These are phyloP conservation scores for Vicia villosa DNA, from an alignment of 306 rosid species.

Conservation along the genomic window DNA sequence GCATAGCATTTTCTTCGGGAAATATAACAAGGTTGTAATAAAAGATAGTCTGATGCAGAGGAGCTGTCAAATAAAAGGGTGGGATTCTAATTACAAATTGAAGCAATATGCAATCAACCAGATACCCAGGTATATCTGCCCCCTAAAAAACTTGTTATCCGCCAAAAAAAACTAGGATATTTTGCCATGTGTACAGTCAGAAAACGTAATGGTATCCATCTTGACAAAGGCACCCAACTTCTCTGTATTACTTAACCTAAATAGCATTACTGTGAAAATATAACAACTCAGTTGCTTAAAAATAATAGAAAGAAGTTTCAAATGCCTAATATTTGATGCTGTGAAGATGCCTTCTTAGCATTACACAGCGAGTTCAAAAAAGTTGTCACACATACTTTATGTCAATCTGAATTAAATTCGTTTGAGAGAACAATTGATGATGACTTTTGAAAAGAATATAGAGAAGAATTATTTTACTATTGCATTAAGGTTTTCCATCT, in stretches of 20 bases:
- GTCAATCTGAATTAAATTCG: neutral
- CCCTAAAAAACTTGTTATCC: too few relatives aligned
- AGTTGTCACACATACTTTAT: neutral
- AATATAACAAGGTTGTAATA: neutral
- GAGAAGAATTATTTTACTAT: neutral
- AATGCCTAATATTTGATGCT: constrained; percentile 12
- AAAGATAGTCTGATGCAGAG: constrained; percentile 4
- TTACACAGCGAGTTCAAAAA: neutral
- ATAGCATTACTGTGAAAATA: constrained; percentile 5
- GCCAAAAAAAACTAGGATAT: too few relatives aligned
- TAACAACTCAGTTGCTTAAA: constrained; percentile 7
- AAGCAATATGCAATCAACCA: neutral
- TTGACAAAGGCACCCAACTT: neutral
- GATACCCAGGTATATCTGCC: too few relatives aligned
- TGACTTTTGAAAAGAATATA: constrained; percentile 21
- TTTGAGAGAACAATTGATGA: neutral
- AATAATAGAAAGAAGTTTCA: neutral
- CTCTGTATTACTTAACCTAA: neutral
- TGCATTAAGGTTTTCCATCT: neutral
- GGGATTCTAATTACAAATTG: constrained; percentile 1
- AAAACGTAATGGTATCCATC: too few relatives aligned
- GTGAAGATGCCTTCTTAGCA: constrained; percentile 3
- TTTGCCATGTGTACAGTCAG: too few relatives aligned
- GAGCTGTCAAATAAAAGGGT: neutral
- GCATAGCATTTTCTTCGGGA: neutral